Evolutionary conservation across 176 grass and related monocot species (phyloP), one percentile per base, ranked within the genome.

Genomic region (Urochloa ruziziensis): DNA sequence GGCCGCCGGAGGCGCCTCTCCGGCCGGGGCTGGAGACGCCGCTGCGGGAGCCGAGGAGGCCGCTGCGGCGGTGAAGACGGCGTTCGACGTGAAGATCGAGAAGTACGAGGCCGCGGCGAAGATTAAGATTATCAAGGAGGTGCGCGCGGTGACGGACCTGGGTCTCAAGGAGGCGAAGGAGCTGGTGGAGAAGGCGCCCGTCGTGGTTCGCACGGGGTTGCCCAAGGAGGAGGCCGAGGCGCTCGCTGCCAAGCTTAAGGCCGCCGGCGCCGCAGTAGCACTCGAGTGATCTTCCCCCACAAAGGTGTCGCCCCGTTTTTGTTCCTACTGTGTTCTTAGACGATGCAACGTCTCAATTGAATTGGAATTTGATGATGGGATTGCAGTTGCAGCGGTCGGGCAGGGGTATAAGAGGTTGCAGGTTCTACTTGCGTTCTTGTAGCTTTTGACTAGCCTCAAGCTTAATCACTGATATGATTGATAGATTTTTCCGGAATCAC

Each of bases 41-140:
- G 83, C 62, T 53, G 19, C 67, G 1, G 88, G 73, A 12, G 74
- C 51, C 12, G 62, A 87, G 67, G 92, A 83, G 67, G 69, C 80
- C 37, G 78, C 63, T 7, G 86, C 65, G 39, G 86, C 65, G 40
- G 89, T 76, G 17, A 94, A 94, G 84, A 94, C 89, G 21, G 84
- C 92, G 53, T 94, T 94, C 87, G 87, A 94, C 84, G 89, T 95
- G 78, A 91, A 89, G 89, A 88, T 98, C 36, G 96, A 98, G 79
- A 98, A 95, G 89, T 95, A 95, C 87, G 96, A 98, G 21, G 87
- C 93, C 15, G 87, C 96, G 64, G 84, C 96, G 19, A 98, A 98
- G 87, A 98, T 98, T 4, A 98, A 98, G 93, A 87, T 98, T 86
- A 98, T 98, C 73, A 98, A 98, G 87, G 93, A 98, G 87, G 96